Percentiles rank a stretch among this genome's conserved stretches.
phyloP scores from a whole-genome alignment of 805 yeast genomes.

The Zygosaccharomyces lentus region DNA sequence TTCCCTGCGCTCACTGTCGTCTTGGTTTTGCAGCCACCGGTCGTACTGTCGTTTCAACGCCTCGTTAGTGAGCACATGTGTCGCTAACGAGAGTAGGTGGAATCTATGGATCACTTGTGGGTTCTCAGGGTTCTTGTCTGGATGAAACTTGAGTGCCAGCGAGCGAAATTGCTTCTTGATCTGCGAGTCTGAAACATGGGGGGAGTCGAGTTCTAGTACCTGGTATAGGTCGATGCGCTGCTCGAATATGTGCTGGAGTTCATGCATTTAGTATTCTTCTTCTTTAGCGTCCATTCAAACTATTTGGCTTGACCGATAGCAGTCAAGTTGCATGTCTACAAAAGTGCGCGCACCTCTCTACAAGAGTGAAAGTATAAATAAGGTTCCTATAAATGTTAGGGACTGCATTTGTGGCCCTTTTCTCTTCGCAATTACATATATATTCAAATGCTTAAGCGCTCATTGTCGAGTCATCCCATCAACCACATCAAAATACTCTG shows the following conservation, averaged over 20 bases:
- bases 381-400: background rate
- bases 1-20: conserved; percentile 6
- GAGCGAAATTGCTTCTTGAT: conserved; percentile 21
- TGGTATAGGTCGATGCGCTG: conserved; percentile 36
- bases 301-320: background rate
- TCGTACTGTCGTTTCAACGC: conserved; percentile 22
- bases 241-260: conserved; percentile 9
- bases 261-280: background rate
- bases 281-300: background rate
- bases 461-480: conserved; percentile 40
- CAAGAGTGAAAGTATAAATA: background rate
- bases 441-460: background rate
- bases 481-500: conserved; percentile 75
- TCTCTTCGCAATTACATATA: background rate
- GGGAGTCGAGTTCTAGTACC: conserved; percentile 41
- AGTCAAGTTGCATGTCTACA: background rate
- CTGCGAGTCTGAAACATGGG: conserved; percentile 36
- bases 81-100: conserved; percentile 27
- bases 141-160: conserved; percentile 28
- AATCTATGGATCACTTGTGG: conserved; percentile 22
- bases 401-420: background rate
- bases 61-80: conserved; percentile 23
- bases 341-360: background rate
- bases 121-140: conserved; percentile 24
- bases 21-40: conserved; percentile 13